These are phyloP conservation scores for Lipomyces sp. DNA, from an alignment of 805 yeast species.

Conservation along the genomic window DNA sequence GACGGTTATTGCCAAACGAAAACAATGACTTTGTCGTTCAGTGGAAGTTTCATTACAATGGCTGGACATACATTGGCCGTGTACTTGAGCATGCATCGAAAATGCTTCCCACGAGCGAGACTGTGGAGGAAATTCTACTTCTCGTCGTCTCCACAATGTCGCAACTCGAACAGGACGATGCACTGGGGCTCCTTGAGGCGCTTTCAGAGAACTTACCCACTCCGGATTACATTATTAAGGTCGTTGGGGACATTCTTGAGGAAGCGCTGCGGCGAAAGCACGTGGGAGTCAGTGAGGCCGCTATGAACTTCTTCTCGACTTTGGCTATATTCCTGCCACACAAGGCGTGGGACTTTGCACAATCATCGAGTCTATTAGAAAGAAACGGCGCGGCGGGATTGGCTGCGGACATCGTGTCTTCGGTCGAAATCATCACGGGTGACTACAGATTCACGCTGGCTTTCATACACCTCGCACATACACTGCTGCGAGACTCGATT, in stretches of 20 bases:
- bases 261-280: slow-evolving; percentile 59
- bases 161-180: slow-evolving; percentile 43
- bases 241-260: slow-evolving; percentile 64
- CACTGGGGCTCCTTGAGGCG: slow-evolving; percentile 42
- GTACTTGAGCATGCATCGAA: slow-evolving; percentile 58
- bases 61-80: slow-evolving; percentile 85
- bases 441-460: slow-evolving; percentile 62
- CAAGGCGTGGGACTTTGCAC: slow-evolving; percentile 76
- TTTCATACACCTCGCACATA: slow-evolving; percentile 53
- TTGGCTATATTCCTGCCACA: slow-evolving; percentile 52
- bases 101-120: slow-evolving; percentile 39
- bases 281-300: slow-evolving; percentile 44
- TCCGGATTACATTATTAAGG: slow-evolving; percentile 60
- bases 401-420: slow-evolving; percentile 58
- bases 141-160: slow-evolving; percentile 49
- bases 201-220: slow-evolving; percentile 39
- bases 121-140: slow-evolving; percentile 50
- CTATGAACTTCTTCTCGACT: slow-evolving; percentile 51
- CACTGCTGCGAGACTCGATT: slow-evolving; percentile 49
- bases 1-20: slow-evolving; percentile 59
- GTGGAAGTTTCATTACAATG: slow-evolving; percentile 71
- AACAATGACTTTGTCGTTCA: slow-evolving; percentile 48
- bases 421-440: slow-evolving; percentile 69
- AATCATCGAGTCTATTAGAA: slow-evolving; percentile 62
- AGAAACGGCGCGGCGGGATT: slow-evolving; percentile 63